phyloP scores from a whole-genome alignment of 257 asterid genomes.

The Catharanthus roseus region DNA sequence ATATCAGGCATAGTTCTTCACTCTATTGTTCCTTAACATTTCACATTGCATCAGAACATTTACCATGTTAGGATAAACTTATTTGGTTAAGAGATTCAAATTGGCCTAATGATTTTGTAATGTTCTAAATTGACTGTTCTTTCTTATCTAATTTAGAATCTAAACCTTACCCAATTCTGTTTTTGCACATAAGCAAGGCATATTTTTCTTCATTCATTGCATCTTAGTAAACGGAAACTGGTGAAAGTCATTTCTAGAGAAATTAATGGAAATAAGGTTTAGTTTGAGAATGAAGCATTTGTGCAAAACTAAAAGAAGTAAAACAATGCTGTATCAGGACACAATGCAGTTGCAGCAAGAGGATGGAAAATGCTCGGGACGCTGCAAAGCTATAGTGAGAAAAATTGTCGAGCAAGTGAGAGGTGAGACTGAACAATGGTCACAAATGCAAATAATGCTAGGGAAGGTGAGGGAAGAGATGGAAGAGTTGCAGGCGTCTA shows the following conservation, averaged over 20 bases:
- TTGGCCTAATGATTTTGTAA: too few species aligned
- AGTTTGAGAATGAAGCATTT: background rate
- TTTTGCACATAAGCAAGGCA: too few species aligned
- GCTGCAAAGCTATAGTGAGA: slow-evolving; percentile 61
- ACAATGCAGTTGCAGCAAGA: slow-evolving; percentile 22
- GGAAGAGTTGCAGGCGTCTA: slow-evolving; percentile 69
- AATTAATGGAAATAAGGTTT: too few species aligned
- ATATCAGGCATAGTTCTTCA: slow-evolving; percentile 32
- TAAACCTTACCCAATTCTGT: too few species aligned
- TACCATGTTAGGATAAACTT: background rate
- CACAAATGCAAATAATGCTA: slow-evolving; percentile 91
- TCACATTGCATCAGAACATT: slow-evolving; percentile 13
- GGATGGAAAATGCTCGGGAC: slow-evolving; percentile 67
- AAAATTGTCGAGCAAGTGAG: slow-evolving; percentile 79
- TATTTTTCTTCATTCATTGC: too few species aligned
- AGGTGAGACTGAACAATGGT: slow-evolving; percentile 90
- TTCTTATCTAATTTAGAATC: too few species aligned
- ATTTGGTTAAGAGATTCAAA: too few species aligned
- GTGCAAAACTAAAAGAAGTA: background rate
- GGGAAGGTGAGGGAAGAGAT: slow-evolving; percentile 67
- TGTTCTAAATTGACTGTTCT: too few species aligned
- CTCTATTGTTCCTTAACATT: slow-evolving; percentile 11
- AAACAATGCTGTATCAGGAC: slow-evolving; percentile 35
- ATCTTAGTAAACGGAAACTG: too few species aligned
- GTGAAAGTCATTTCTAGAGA: background rate